A percentile compares a stretch with the other conserved stretches of the same genome.
Conservation (phyloP, 352 stramenopile species). For the Aphanomyces euteiches region DNA sequence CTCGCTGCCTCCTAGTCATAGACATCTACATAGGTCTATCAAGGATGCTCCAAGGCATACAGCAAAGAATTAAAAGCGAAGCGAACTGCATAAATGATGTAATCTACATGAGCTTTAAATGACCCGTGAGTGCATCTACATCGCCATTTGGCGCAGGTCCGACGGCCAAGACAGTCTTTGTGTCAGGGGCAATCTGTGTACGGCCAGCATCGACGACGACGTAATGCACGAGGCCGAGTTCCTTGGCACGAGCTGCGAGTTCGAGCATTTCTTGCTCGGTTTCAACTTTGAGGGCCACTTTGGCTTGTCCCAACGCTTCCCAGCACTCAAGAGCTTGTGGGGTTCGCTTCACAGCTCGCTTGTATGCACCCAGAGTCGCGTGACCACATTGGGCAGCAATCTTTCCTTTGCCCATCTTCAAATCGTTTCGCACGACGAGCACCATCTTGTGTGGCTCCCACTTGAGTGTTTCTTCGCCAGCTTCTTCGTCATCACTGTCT, state of each 20-base stretch:
- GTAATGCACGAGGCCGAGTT: conserved; percentile 69
- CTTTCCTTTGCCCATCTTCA: conserved; percentile 95
- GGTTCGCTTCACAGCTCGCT: conserved; percentile 80
- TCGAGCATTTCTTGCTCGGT: conserved; percentile 77
- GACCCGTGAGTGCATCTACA: conserved; percentile 68
- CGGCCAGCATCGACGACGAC: conserved; percentile 80
- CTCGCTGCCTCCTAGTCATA: not conserved
- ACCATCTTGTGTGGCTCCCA: conserved; percentile 91
- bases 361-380: conserved; percentile 93
- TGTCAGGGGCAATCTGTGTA: conserved; percentile 81
- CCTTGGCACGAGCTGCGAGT: conserved; percentile 58
- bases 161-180: conserved; percentile 81
- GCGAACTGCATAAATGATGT: not conserved
- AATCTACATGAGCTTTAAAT: conserved; percentile 84
- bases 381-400: conserved; percentile 85
- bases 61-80: conserved; percentile 14
- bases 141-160: conserved; percentile 61
- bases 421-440: conserved; percentile 91
- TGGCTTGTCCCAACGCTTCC: conserved; percentile 82
- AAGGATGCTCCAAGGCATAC: conserved; percentile 23
- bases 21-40: conserved; percentile 6
- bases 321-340: conserved; percentile 63
- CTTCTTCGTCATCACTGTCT: conserved; percentile 45
- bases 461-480: conserved; percentile 52
- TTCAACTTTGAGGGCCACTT: conserved; percentile 83